phyloP scores from a whole-genome alignment of 1,284 basidiomycete species.

The Ceratobasidium sp. region DNA sequence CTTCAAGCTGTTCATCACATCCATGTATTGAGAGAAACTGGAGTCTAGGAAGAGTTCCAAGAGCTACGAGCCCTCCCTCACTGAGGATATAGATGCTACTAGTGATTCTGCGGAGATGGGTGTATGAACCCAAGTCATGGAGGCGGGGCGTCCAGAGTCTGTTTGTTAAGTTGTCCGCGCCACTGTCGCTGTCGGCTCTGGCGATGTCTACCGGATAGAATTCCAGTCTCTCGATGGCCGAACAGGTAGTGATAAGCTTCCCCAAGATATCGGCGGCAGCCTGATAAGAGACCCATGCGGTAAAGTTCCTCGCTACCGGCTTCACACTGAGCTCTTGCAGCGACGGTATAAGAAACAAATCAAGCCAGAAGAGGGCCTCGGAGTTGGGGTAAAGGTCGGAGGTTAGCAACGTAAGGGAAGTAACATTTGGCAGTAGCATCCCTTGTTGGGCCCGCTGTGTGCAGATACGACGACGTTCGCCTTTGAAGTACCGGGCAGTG shows the following conservation, averaged over 20 bases:
- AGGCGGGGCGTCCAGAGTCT: not conserved
- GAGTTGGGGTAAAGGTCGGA: conserved; percentile 12
- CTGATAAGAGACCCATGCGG: conserved; percentile 7
- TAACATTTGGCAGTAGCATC: conserved; percentile 10
- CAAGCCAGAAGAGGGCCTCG: conserved; percentile 19
- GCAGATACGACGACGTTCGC: not conserved
- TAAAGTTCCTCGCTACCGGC: not conserved
- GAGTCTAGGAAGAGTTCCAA: conserved; percentile 32
- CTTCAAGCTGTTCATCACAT: not conserved
- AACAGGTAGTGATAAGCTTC: not conserved
- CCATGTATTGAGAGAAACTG: not conserved
- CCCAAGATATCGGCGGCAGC: not conserved
- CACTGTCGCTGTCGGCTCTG: not conserved
- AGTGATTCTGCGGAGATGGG: conserved; percentile 16
- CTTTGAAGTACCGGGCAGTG: conserved; percentile 8
- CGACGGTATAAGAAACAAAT: conserved; percentile 5
- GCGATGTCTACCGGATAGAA: conserved; percentile 2
- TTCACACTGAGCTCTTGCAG: not conserved
- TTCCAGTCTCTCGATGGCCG: not conserved
- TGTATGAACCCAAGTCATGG: not conserved
- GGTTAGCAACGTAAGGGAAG: conserved; percentile 12
- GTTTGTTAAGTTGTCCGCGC: not conserved
- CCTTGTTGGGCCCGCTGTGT: not conserved
- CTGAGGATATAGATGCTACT: conserved; percentile 1
- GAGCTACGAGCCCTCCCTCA: not conserved